Evolutionary conservation across 2,329 filamentous ascomycete genomes (phyloP), one percentile per base, ranked within the genome.

Genomic region (Botrytis tulipae): DNA sequence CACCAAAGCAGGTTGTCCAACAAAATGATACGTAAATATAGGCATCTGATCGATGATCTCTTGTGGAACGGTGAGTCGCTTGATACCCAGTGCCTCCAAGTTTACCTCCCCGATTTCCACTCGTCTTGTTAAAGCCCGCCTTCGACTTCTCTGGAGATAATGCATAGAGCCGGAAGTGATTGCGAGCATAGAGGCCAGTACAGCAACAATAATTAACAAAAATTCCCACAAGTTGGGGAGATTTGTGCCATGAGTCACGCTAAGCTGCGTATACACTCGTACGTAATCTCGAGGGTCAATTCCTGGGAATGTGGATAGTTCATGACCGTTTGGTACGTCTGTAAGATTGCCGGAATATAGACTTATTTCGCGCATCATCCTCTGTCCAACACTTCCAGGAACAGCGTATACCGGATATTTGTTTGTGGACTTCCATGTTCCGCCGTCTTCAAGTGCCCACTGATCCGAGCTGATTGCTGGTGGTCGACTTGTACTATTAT

Each of bases 191-290:
- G 86, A 80, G 1, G 95, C 81, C 1, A 97, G 84, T 2, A 95
- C 88, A 5, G 88, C 93, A 22, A 95, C 84, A 61, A 97, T 91
- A 70, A 90, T 87, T 40, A 91, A 82, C 29, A 91, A 83, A 78
- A 97, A 97, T 0, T 93, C 88, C 95, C 95, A 98, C 1, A 97
- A 86, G 20, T 88, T 90, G 0, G 94, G 92, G 12, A 94, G 84
- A 32, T 40, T 79, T 78, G 84, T 82, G 1, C 84, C 80, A 51
- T 84, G 84, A 29, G 83, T 80, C 66, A 89, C 82, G 4, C 81
- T 82, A 54, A 91, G 84, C 78, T 87, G 84, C 68, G 86, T 88
- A 85, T 85, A 91, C 74, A 91, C 85, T 10, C 89, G 86, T 44
- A 90, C 85, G 78, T 89, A 91, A 76, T 90, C 88, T 68, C 84